phyloP scores from a whole-genome alignment of 495 filamentous ascomycete genomes.

The Hypoxylon crocopeplum region DNA sequence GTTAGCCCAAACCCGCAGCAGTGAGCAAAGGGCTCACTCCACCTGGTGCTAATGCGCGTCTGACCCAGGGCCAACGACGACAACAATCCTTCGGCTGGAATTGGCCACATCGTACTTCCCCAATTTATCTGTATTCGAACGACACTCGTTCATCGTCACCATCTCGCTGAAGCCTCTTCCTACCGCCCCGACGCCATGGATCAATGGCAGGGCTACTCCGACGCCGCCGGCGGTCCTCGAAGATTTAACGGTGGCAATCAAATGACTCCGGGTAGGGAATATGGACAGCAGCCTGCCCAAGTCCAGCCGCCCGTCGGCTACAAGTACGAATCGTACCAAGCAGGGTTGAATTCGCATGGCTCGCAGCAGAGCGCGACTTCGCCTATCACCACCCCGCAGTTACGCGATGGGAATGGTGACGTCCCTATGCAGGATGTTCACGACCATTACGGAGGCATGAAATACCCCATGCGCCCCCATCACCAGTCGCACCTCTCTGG shows the following conservation, averaged over 20 bases:
- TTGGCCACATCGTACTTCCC: slow-evolving; percentile 27
- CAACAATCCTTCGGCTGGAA: slow-evolving; percentile 29
- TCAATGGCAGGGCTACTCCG: slow-evolving; percentile 62
- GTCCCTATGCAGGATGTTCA: slow-evolving; percentile 88
- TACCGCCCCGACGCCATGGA: slow-evolving; percentile 56
- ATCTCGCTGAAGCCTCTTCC: slow-evolving; percentile 14
- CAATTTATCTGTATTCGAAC: slow-evolving; percentile 26
- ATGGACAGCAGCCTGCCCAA: slow-evolving; percentile 56
- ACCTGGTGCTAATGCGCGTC: slow-evolving; percentile 29
- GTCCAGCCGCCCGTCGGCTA: slow-evolving; percentile 70
- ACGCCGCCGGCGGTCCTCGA: slow-evolving; percentile 53
- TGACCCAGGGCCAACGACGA: slow-evolving; percentile 24
- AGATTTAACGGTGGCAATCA: slow-evolving; percentile 58
- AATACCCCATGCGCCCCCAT: slow-evolving; percentile 78
- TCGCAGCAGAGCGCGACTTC: slow-evolving; percentile 66
- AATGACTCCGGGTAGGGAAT: slow-evolving; percentile 53
- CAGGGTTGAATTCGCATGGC: slow-evolving; percentile 61
- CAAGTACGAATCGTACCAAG: slow-evolving; percentile 77
- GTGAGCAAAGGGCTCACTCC: slow-evolving; percentile 29
- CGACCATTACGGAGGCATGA: slow-evolving; percentile 80
- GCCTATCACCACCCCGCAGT: slow-evolving; percentile 68
- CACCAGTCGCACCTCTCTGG: slow-evolving; percentile 64
- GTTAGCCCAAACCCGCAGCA: slow-evolving; percentile 25
- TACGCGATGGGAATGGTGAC: slow-evolving; percentile 79
- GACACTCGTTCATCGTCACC: slow-evolving; percentile 13